Base-by-base conservation (phyloP, 306 rosid species). In the Macrotyloma uniflorum region DNA sequence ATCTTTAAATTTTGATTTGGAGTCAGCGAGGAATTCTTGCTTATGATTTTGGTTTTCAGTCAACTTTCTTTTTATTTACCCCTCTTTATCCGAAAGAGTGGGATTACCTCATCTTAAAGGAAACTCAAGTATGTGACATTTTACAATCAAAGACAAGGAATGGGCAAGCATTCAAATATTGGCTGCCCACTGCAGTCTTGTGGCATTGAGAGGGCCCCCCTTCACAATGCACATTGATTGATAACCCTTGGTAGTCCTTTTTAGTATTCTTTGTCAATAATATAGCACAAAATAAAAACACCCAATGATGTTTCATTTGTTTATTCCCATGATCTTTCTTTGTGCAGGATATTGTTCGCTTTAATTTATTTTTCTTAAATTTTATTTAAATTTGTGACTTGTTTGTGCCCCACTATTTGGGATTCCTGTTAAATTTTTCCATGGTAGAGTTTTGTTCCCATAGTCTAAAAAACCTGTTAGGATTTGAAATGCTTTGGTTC, bases 1-100 rank as follows among this genome's bases (percentile, higher is more conserved):
- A 96, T 86, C 96, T 96, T 74, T 91, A 83, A 93, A 53, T 79
- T 81, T 83, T 80, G 76, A 72, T 47, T 87, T 47, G 62, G 32
- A 45, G 75, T 67, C 49, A 28, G 74, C 84, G 46, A 77, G 77
- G 51, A 73, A 59, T 67, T 79, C 67, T 86, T 82, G 72, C 68
- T 68, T 50, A 50, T 26, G 85, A 79, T 76, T 42, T 65, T 84
- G 75, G 26, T 55, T 69, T 81, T 70, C 79, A 51, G 70, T 77
- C 79, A 64, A 57, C 70, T 80, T 80, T 43, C 63, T 15, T 26
- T 47, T 78, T 40, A 70, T 82, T 85, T 80, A 38, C 30, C 42
- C 71, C 24, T 49, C 66, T 42, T 79, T 20, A 78, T 78, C 43
- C 28, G 11, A 76, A 72, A 59, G 82, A 74, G 70, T 88, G 75